Conservation (phyloP, 257 asterid species). For the Solanum appendiculatum region DNA sequence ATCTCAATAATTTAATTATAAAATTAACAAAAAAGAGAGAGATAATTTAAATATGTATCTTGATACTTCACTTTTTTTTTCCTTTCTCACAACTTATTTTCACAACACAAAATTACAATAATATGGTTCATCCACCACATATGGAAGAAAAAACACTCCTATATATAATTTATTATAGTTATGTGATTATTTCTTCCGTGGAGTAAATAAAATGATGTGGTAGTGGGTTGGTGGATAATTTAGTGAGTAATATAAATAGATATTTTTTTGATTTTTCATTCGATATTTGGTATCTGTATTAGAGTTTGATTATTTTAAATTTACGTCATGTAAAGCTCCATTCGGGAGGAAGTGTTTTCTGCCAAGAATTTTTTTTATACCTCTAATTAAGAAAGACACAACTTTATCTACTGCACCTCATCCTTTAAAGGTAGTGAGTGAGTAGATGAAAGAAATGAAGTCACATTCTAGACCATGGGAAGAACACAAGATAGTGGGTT, state of each 20-base stretch:
- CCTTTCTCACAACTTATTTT: background rate
- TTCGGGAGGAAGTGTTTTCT: no score
- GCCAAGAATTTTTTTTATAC: no score
- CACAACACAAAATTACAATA: no score
- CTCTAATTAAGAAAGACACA: rapidly evolving
- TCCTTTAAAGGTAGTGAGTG: rapidly evolving
- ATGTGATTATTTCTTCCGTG: background rate
- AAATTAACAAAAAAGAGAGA: no score
- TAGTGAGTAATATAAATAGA: background rate
- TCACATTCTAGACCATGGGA: background rate
- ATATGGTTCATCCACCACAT: background rate
- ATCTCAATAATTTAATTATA: no score
- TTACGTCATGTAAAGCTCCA: rapidly evolving
- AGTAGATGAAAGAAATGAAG: background rate
- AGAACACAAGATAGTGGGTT: background rate
- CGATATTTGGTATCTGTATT: rapidly evolving
- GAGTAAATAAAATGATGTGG: background rate
- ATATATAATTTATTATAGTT: background rate
- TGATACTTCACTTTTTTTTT: no score
- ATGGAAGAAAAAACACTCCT: background rate
- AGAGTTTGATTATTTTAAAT: no score
- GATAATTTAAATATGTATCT: no score
- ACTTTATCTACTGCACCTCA: rapidly evolving
- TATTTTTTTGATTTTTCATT: no score
- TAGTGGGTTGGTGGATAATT: background rate